A percentile compares a stretch with the other conserved stretches of the same genome.
Evolutionary conservation across 305 asterid species (phyloP).

Genomic region (Fraxinus floribunda): DNA sequence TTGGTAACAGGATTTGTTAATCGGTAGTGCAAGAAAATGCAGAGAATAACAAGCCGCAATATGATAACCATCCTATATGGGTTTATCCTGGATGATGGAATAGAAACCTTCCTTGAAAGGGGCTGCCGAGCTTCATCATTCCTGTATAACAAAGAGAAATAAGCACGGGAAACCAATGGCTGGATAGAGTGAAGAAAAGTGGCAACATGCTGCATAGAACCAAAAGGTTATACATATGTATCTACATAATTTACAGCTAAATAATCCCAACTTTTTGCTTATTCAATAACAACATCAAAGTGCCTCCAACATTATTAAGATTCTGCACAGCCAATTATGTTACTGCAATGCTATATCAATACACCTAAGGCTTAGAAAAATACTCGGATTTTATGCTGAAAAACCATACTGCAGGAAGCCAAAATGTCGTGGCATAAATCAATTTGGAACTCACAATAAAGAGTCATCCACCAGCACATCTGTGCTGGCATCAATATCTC

Average conservation of each 20-base stretch:
- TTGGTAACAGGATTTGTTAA: conserved; percentile 89
- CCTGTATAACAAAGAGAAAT: conserved; percentile 47
- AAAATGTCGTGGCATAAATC: neutral
- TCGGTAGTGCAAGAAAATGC: conserved; percentile 93
- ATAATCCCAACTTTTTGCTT: neutral
- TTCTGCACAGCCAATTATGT: conserved; percentile 13
- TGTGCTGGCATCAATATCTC: conserved; percentile 89
- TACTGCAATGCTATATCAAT: neutral
- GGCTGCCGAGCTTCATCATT: conserved; percentile 99
- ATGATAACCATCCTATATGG: conserved; percentile 98
- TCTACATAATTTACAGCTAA: neutral
- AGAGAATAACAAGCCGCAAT: conserved; percentile 80
- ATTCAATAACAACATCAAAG: neutral
- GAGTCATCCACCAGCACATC: conserved; percentile 88
- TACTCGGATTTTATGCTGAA: conserved; percentile 13
- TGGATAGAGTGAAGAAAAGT: conserved; percentile 5
- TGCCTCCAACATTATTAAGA: conserved; percentile 5
- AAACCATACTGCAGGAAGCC: neutral
- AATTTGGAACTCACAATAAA: conserved; percentile 59
- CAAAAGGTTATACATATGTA: neutral
- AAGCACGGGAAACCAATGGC: conserved; percentile 16
- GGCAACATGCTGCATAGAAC: neutral
- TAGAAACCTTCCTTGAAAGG: conserved; percentile 94
- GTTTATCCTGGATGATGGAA: conserved; percentile 94
- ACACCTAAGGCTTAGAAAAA: neutral